These are phyloP conservation scores for Viola pubescens DNA, from an alignment of 441 rosid genomes.

Conservation along the genomic window DNA sequence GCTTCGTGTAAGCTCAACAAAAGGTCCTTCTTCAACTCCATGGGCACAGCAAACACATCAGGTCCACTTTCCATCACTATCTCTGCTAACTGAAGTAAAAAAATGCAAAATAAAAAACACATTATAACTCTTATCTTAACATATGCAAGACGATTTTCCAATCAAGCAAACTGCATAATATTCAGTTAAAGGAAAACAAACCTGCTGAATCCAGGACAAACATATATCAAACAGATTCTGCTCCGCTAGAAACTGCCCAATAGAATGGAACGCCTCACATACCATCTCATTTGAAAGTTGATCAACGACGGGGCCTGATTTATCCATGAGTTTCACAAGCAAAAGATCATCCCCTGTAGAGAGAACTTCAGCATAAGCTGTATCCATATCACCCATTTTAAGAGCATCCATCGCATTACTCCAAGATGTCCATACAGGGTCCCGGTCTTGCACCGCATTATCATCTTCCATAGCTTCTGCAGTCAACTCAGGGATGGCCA, in stretches of 20 bases:
- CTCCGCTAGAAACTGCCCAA: conserved; percentile 71
- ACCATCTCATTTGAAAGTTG: conserved; percentile 80
- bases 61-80: conserved; percentile 76
- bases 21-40: conserved; percentile 83
- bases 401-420: conserved; percentile 88
- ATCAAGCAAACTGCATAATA: background rate
- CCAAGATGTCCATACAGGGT: conserved; percentile 87
- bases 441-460: conserved; percentile 57
- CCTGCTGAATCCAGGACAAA: conserved; percentile 96
- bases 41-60: conserved; percentile 52
- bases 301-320: conserved; percentile 79
- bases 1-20: conserved; percentile 74
- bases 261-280: conserved; percentile 60
- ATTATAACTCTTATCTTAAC: background rate
- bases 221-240: conserved; percentile 75
- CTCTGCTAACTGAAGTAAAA: conserved; percentile 61
- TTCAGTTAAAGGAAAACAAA: conserved; percentile 18
- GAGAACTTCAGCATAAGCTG: conserved; percentile 77
- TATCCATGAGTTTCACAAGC: conserved; percentile 94
- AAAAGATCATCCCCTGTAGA: conserved; percentile 78
- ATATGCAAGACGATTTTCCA: background rate
- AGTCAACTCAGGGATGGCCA: conserved; percentile 61
- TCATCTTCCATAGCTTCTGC: conserved; percentile 88
- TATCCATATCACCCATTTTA: conserved; percentile 79
- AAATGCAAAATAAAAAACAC: background rate